Evolutionary conservation across 2,329 filamentous ascomycete genomes (phyloP).

Genomic region (Colletotrichum paranaense): DNA sequence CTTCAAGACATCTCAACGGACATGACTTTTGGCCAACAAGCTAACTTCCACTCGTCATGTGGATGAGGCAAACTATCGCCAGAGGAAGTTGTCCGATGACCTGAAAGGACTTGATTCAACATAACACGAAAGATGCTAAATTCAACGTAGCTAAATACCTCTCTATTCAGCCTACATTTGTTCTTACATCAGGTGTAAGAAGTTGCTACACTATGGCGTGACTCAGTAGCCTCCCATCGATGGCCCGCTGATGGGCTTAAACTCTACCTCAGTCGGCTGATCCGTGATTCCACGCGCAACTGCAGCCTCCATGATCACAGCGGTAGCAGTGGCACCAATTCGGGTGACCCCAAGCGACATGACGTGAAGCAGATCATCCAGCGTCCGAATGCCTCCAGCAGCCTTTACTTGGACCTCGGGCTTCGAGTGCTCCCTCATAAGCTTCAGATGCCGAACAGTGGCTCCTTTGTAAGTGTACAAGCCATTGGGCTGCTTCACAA

Average conservation of each 20-base stretch:
- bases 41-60: no score
- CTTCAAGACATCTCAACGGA: no score
- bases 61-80: no score
- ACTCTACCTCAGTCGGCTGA: background rate
- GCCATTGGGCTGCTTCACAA: slow-evolving; percentile 65
- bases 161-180: no score
- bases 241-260: background rate
- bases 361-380: background rate
- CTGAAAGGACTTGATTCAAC: no score
- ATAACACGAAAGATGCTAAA: no score
- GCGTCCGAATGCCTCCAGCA: background rate
- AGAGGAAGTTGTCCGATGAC: no score
- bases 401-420: background rate
- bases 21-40: no score
- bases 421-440: slow-evolving; percentile 62
- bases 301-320: background rate
- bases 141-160: no score
- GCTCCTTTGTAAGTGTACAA: slow-evolving; percentile 65
- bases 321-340: background rate
- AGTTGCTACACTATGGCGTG: no score
- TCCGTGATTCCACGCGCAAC: background rate
- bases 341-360: background rate
- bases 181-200: no score
- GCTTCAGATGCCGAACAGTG: slow-evolving; percentile 59
- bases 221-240: background rate